Percentiles rank a stretch among this genome's conserved stretches.
Conservation (phyloP, 139 green algal genomes). For the Chlamydomonas schloesseri region DNA sequence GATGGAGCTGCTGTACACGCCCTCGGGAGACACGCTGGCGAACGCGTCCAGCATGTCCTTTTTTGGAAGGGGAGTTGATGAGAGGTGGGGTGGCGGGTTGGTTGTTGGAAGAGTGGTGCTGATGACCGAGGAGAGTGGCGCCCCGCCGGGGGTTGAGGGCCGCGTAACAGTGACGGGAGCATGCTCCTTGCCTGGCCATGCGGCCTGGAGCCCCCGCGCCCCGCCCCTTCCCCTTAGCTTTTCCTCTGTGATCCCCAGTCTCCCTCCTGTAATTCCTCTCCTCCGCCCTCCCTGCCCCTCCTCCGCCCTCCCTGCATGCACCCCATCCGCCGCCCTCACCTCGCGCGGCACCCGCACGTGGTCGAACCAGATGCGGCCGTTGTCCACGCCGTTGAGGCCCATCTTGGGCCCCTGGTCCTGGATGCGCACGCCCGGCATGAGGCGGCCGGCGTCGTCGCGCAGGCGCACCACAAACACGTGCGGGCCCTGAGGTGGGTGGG, state of each 20-base stretch:
- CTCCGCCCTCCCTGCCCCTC: no score
- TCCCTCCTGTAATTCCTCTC: no score
- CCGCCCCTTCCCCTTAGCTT: no score
- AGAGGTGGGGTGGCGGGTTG: no score
- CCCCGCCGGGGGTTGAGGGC: no score
- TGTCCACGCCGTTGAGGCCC: slow-evolving; percentile 92
- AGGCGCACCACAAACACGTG: slow-evolving; percentile 94
- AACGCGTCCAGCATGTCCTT: slow-evolving; percentile 74
- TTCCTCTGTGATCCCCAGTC: no score
- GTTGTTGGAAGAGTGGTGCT: no score
- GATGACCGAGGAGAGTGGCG: no score
- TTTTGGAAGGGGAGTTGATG: background rate
- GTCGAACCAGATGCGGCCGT: slow-evolving; percentile 89
- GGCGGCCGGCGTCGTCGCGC: slow-evolving; percentile 74
- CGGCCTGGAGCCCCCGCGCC: no score
- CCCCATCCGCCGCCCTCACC: slow-evolving; percentile 19
- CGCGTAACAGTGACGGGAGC: no score
- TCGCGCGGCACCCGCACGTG: slow-evolving; percentile 78
- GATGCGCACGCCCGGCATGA: slow-evolving; percentile 79
- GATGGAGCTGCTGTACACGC: slow-evolving; percentile 78
- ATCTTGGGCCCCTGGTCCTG: slow-evolving; percentile 72
- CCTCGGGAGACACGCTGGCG: slow-evolving; percentile 67
- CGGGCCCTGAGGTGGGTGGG: slow-evolving; percentile 69
- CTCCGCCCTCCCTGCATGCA: no score
- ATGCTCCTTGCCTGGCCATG: no score